phyloP scores from a whole-genome alignment of 805 yeast species.

The Saccharomyces kudriavzevii region DNA sequence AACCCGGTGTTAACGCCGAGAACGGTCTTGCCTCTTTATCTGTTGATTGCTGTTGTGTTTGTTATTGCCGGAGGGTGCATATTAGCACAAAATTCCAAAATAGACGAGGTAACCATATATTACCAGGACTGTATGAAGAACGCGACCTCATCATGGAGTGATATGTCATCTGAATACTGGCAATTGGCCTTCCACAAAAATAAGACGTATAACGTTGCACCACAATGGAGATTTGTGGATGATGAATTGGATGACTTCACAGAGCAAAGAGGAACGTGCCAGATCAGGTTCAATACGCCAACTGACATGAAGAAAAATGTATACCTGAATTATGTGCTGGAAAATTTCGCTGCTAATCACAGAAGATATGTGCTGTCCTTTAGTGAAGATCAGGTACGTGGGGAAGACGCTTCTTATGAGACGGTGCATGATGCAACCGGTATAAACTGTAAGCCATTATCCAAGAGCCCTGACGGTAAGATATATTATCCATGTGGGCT shows the following conservation, averaged over 20 bases:
- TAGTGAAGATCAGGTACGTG: slow-evolving; percentile 78
- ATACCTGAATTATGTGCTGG: slow-evolving; percentile 70
- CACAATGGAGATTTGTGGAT: slow-evolving; percentile 62
- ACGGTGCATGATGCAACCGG: slow-evolving; percentile 44
- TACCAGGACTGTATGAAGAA: slow-evolving; percentile 60
- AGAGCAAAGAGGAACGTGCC: slow-evolving; percentile 53
- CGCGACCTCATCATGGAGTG: slow-evolving; percentile 40
- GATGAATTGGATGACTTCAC: slow-evolving; percentile 35
- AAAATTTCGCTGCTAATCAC: slow-evolving; percentile 90
- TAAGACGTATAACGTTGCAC: slow-evolving; percentile 32
- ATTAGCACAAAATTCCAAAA: slow-evolving; percentile 58
- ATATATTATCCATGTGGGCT: slow-evolving; percentile 90
- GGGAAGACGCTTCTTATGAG: slow-evolving; percentile 52
- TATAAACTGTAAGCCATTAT: slow-evolving; percentile 58
- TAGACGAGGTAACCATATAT: slow-evolving; percentile 64
- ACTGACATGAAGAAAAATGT: slow-evolving; percentile 64
- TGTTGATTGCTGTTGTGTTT: slow-evolving; percentile 67
- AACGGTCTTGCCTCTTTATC: slow-evolving; percentile 74
- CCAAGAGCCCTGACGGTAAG: slow-evolving; percentile 42
- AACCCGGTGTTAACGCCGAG: slow-evolving; percentile 86
- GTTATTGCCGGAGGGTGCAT: slow-evolving; percentile 88
- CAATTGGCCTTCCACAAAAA: slow-evolving; percentile 46
- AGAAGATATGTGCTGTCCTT: slow-evolving; percentile 85
- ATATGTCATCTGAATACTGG: slow-evolving; percentile 52
- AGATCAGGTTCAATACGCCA: slow-evolving; percentile 68